A percentile compares a stretch with the other conserved stretches of the same genome.
These are phyloP conservation scores for Aspergillus japonicus DNA, from an alignment of 2,329 filamentous ascomycete species.

Conservation along the genomic window DNA sequence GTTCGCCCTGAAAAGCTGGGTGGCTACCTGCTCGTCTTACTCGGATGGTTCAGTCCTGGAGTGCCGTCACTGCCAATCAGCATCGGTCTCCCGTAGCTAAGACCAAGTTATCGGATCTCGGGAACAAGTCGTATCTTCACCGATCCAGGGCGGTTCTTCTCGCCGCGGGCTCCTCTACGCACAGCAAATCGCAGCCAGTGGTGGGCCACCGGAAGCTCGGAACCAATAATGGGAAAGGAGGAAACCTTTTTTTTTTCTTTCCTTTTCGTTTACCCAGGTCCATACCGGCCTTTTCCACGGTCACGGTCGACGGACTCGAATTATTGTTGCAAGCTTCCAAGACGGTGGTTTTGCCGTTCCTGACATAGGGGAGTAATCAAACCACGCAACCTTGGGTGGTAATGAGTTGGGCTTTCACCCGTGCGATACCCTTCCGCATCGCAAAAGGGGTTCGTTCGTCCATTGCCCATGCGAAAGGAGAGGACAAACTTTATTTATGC, in stretches of 20 bases:
- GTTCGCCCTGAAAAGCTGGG: not conserved
- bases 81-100: conserved; percentile 6
- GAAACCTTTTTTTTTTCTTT: not conserved
- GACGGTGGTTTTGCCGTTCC: conserved; percentile 6
- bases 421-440: not conserved
- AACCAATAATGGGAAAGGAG: not conserved
- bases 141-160: conserved; percentile 4
- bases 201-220: conserved; percentile 3
- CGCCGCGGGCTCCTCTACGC: not conserved
- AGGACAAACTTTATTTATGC: not conserved
- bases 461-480: not conserved
- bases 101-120: conserved; percentile 11
- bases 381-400: not conserved
- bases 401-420: not conserved
- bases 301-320: not conserved
- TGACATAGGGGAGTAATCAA: not conserved
- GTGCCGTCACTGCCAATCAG: conserved; percentile 1
- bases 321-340: not conserved
- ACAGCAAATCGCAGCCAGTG: not conserved
- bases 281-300: not conserved
- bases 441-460: not conserved
- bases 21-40: not conserved
- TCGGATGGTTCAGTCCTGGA: conserved; percentile 1
- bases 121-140: conserved; percentile 5
- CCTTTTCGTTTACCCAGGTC: not conserved